Percentiles rank a stretch among this genome's conserved stretches.
These are phyloP conservation scores for Euphorbia corollata DNA, from an alignment of 441 rosid genomes.

Conservation along the genomic window DNA sequence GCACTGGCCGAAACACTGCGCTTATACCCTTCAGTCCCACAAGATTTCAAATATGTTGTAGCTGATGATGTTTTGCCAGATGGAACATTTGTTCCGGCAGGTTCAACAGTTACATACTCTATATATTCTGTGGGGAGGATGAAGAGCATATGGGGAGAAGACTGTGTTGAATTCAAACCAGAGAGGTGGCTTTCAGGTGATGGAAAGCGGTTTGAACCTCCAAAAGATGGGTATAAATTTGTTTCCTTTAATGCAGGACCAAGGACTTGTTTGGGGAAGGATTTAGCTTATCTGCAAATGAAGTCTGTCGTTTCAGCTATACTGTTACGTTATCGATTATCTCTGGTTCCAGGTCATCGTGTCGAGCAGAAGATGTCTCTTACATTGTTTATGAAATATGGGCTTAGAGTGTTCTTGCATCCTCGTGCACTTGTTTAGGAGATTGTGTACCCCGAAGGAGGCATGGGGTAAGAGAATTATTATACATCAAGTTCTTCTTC, in stretches of 20 bases:
- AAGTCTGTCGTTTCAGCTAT: constrained; percentile 84
- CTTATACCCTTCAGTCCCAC: constrained; percentile 80
- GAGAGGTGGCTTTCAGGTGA: constrained; percentile 64
- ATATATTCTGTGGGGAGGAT: constrained; percentile 81
- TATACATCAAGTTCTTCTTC: neutral
- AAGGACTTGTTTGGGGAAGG: constrained; percentile 85
- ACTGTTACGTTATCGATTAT: constrained; percentile 63
- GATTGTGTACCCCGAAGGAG: neutral
- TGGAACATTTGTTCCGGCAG: constrained; percentile 67
- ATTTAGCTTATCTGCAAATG: constrained; percentile 85
- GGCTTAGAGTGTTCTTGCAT: constrained; percentile 64
- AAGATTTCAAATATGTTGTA: constrained; percentile 73
- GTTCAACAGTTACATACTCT: constrained; percentile 81
- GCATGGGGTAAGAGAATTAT: constrained; percentile 2
- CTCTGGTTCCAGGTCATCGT: constrained; percentile 58
- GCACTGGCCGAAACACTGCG: constrained; percentile 83
- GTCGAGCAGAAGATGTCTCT: constrained; percentile 94
- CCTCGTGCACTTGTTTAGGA: constrained; percentile 45
- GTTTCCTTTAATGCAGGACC: constrained; percentile 92
- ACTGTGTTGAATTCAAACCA: constrained; percentile 74
- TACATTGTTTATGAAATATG: constrained; percentile 82
- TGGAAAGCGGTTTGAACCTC: constrained; percentile 53
- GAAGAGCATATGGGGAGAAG: constrained; percentile 87
- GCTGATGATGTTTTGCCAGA: constrained; percentile 69
- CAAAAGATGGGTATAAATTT: constrained; percentile 75